Evolutionary conservation across 176 grass and related monocot species (phyloP).

Genomic region (Phyllostachys edulis): DNA sequence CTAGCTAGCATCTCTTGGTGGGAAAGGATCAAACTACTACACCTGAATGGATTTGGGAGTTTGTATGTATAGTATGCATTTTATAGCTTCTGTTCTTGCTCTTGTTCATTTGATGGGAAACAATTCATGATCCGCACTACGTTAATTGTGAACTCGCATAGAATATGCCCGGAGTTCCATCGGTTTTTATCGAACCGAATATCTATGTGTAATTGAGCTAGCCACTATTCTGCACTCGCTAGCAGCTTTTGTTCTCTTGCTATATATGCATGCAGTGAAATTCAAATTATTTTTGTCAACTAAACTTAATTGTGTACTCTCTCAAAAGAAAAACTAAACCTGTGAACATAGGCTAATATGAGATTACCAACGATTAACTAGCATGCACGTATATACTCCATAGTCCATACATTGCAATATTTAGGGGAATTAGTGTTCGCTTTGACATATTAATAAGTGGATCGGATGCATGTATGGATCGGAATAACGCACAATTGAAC

Average conservation of each 20-base stretch:
- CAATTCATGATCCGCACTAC: not conserved
- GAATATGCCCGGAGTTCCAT: not conserved
- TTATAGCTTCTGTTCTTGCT: not conserved
- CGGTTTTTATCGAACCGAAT: not conserved
- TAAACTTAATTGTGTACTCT: no score
- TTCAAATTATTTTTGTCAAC: not conserved
- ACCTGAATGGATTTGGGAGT: not conserved
- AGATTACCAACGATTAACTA: not conserved
- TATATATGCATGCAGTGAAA: not conserved
- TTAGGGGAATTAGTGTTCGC: not conserved
- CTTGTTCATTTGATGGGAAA: not conserved
- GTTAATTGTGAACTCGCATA: not conserved
- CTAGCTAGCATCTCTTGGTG: not conserved
- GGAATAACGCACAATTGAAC: not conserved
- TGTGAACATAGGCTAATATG: no score
- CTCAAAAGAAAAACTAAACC: not conserved
- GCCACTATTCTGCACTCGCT: not conserved
- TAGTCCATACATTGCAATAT: not conserved
- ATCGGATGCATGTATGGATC: not conserved
- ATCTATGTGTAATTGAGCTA: not conserved
- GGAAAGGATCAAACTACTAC: not conserved
- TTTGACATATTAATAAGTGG: not conserved
- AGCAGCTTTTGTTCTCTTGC: not conserved
- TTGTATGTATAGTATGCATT: not conserved
- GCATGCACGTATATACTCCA: not conserved